Conservation (phyloP, 129 eudicot genomes). For the carrot (Daucus carota) region DNA sequence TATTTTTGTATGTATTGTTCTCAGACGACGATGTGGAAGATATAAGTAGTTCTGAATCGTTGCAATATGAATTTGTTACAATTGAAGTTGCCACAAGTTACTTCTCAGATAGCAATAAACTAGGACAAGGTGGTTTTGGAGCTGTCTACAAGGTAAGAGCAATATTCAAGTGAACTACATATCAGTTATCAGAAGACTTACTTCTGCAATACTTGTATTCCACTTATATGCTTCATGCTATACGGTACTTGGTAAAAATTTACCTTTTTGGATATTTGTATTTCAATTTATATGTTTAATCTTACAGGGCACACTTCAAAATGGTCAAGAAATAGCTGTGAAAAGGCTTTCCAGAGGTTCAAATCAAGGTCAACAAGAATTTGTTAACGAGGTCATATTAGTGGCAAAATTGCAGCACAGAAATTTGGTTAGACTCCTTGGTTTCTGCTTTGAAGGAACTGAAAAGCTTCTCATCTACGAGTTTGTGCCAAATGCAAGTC, state of each 20-base stretch:
- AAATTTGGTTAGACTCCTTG: background rate
- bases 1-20: background rate
- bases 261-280: background rate
- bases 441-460: background rate
- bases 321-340: background rate
- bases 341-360: slow-evolving; percentile 9
- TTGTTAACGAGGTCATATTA: background rate
- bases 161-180: background rate
- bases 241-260: too few species aligned
- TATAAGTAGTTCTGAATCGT: background rate
- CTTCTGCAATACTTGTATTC: too few species aligned
- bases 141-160: slow-evolving; percentile 10
- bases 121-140: slow-evolving; percentile 13
- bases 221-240: too few species aligned
- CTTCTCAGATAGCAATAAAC: slow-evolving; percentile 7
- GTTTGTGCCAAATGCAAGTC: slow-evolving; percentile 6
- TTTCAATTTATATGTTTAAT: too few species aligned
- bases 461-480: slow-evolving; percentile 6
- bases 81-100: slow-evolving; percentile 1
- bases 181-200: too few species aligned
- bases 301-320: background rate
- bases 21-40: background rate
- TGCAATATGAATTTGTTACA: slow-evolving; percentile 7
- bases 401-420: background rate
- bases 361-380: background rate